phyloP scores from a whole-genome alignment of 2,329 filamentous ascomycete species.

The Cladobotryum mycophilum region DNA sequence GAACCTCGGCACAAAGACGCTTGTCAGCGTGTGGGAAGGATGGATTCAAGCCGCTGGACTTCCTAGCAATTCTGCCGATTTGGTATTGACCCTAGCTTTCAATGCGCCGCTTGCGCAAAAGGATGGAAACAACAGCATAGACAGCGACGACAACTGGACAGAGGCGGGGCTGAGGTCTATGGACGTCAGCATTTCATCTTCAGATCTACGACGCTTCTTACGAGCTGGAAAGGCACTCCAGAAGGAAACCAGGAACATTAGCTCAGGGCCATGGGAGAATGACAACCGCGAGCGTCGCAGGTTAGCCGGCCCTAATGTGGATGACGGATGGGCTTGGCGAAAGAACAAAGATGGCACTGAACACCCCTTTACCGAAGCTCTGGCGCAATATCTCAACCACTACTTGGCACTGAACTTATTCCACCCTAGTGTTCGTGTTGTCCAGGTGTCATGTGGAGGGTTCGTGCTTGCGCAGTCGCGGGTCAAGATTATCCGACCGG shows the following conservation, averaged over 20 bases:
- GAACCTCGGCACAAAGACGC: constrained; percentile 43
- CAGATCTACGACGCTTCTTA: constrained; percentile 42
- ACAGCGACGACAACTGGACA: constrained; percentile 10
- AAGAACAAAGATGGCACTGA: constrained; percentile 13
- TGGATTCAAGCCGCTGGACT: constrained; percentile 40
- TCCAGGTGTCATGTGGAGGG: constrained; percentile 49
- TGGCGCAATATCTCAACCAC: constrained; percentile 44
- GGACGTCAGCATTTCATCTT: constrained; percentile 45
- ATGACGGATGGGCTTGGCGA: constrained; percentile 50
- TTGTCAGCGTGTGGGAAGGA: constrained; percentile 44
- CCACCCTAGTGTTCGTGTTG: constrained; percentile 47
- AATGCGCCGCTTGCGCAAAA: constrained; percentile 29
- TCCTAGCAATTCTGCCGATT: constrained; percentile 33
- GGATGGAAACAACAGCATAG: constrained; percentile 14
- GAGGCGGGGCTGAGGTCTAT: constrained; percentile 34
- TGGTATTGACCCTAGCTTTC: constrained; percentile 47
- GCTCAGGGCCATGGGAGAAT: constrained; percentile 22
- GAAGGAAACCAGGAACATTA: constrained; percentile 4
- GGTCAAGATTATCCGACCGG: constrained; percentile 39
- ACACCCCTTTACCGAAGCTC: constrained; percentile 43
- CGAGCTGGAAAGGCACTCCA: constrained; percentile 29
- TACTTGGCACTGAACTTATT: constrained; percentile 51
- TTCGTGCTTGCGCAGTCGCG: constrained; percentile 49
- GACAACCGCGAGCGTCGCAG: constrained; percentile 35
- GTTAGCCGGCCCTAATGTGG: constrained; percentile 40